Evolutionary conservation across 129 eudicot genomes (phyloP).

Genomic region (Chrysanthemum makinoi): DNA sequence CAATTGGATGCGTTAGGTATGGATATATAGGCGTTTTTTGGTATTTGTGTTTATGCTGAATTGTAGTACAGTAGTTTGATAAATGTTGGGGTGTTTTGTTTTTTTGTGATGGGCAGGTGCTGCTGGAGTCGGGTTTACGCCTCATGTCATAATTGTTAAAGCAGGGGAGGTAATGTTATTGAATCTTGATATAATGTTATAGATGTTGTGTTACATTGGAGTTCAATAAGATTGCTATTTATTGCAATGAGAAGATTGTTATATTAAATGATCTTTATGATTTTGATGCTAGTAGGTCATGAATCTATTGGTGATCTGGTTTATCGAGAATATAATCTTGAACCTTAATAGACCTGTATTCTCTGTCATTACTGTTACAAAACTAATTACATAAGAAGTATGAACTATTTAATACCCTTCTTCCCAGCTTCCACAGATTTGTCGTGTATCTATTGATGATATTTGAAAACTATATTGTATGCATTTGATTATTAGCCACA

Average conservation of each 20-base stretch:
- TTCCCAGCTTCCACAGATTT: not conserved
- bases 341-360: not conserved
- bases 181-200: not conserved
- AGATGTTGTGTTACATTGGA: not conserved
- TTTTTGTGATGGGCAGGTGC: slow-evolving; percentile 48
- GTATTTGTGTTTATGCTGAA: not conserved
- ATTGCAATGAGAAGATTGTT: not conserved
- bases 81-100: not conserved
- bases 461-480: not conserved
- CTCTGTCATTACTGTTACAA: not conserved
- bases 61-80: not conserved
- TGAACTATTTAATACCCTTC: not conserved
- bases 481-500: slow-evolving; percentile 10
- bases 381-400: not conserved
- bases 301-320: not conserved
- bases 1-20: slow-evolving; percentile 89
- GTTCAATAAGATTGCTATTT: too few species aligned
- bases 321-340: not conserved
- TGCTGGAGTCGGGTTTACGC: slow-evolving; percentile 85
- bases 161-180: slow-evolving; percentile 65
- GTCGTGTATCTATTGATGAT: not conserved
- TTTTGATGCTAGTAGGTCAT: not conserved
- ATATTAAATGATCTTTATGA: not conserved
- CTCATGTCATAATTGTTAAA: slow-evolving; percentile 75
- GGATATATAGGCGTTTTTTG: not conserved